phyloP scores from a whole-genome alignment of 2,329 filamentous ascomycete genomes.

The Waltergamsia citrina region DNA sequence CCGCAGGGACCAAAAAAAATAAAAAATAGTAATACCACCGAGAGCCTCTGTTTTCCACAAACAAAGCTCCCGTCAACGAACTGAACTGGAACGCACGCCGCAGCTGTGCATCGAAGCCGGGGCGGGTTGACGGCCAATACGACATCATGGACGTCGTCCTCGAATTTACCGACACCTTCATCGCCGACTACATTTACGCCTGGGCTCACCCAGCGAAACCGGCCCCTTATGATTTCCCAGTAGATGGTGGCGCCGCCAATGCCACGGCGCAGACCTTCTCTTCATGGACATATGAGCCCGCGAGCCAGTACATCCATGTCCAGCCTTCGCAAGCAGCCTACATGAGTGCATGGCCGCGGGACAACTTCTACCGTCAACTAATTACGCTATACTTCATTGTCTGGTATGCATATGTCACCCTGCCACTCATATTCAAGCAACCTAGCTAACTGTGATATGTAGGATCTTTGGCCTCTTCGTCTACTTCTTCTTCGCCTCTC shows the following conservation, averaged over 20 bases:
- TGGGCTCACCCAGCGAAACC: constrained; percentile 52
- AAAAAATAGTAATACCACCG: too few relatives aligned
- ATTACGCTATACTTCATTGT: constrained; percentile 74
- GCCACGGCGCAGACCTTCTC: constrained; percentile 47
- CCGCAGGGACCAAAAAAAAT: too few relatives aligned
- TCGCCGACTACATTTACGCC: constrained; percentile 75
- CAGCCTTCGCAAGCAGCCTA: constrained; percentile 69
- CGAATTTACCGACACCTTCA: constrained; percentile 71
- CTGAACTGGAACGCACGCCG: too few relatives aligned
- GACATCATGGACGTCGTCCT: constrained; percentile 82
- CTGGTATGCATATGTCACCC: constrained; percentile 50
- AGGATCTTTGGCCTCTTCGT: constrained; percentile 80
- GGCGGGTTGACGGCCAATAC: too few relatives aligned
- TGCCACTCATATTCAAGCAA: neutral
- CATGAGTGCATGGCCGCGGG: constrained; percentile 65
- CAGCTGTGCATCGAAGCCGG: too few relatives aligned
- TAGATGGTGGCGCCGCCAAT: constrained; percentile 37
- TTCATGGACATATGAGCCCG: constrained; percentile 61
- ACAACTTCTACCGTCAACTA: constrained; percentile 67
- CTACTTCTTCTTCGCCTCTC: constrained; percentile 75
- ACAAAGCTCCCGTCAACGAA: too few relatives aligned
- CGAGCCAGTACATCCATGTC: constrained; percentile 60
- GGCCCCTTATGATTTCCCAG: constrained; percentile 41
- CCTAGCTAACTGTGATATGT: constrained; percentile 4
- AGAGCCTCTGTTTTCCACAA: too few relatives aligned